Conservation (phyloP, 768 basidiomycete genomes). For the Piloderma croceum region DNA sequence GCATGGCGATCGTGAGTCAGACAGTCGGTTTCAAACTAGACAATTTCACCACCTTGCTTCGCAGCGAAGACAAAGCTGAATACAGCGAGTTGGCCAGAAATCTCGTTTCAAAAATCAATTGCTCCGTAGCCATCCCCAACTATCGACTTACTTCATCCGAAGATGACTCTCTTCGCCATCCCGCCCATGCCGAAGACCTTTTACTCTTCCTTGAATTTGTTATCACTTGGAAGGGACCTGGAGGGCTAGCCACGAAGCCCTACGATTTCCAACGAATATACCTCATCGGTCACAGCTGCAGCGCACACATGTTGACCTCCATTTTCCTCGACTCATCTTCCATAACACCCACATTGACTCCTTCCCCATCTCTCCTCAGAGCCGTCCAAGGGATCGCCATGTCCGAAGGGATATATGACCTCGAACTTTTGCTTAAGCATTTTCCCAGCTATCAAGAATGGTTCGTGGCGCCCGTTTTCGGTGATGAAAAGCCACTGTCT, state of each 20-base stretch:
- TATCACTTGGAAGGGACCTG: conserved; percentile 38
- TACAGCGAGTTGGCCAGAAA: conserved; percentile 48
- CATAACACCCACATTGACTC: conserved; percentile 39
- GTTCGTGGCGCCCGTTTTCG: conserved; percentile 69
- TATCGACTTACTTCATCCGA: conserved; percentile 62
- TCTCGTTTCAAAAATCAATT: conserved; percentile 45
- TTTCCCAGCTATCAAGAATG: conserved; percentile 65
- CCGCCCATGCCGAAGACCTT: conserved; percentile 63
- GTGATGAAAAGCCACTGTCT: conserved; percentile 41
- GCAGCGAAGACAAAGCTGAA: conserved; percentile 69
- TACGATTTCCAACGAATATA: conserved; percentile 41
- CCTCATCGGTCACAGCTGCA: conserved; percentile 75
- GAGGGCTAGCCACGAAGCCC: conserved; percentile 3
- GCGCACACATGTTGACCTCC: conserved; percentile 73
- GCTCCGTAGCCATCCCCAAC: conserved; percentile 67
- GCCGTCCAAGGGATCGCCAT: conserved; percentile 51
- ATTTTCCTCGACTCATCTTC: conserved; percentile 55
- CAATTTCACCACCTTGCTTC: conserved; percentile 5
- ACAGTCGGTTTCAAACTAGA: conserved; percentile 3
- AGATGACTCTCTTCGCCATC: conserved; percentile 48
- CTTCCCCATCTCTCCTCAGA: conserved; percentile 35
- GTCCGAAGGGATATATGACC: conserved; percentile 77
- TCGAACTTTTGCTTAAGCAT: conserved; percentile 54
- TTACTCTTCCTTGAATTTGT: conserved; percentile 60
- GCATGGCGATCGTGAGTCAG: conserved; percentile 78